These are phyloP conservation scores for Aspergillus kassunensis DNA, from an alignment of 495 filamentous ascomycete species.

Conservation along the genomic window DNA sequence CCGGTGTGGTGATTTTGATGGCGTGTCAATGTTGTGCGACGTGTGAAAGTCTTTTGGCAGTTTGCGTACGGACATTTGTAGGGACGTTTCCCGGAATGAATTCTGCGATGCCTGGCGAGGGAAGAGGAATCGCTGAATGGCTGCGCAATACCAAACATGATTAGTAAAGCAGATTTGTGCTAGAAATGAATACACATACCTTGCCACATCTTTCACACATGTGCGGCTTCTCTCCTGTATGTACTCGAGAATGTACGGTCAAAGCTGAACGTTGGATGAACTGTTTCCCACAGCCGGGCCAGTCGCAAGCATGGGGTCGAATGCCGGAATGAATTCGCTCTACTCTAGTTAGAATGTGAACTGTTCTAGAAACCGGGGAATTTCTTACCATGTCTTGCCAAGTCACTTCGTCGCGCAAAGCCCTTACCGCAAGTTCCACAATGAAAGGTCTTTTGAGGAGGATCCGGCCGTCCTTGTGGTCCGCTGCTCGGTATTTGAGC, in stretches of 20 bases:
- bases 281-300: constrained; percentile 84
- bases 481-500: constrained; percentile 32
- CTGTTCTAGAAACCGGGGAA: background rate
- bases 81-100: constrained; percentile 92
- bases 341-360: constrained; percentile 30
- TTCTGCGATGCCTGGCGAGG: constrained; percentile 85
- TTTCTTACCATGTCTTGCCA: constrained; percentile 84
- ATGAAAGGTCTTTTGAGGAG: constrained; percentile 77
- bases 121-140: constrained; percentile 99
- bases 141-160: constrained; percentile 37
- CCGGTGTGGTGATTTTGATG: constrained; percentile 96
- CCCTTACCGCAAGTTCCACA: constrained; percentile 88
- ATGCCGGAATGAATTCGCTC: constrained; percentile 94
- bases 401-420: constrained; percentile 90
- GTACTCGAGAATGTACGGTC: constrained; percentile 91
- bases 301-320: constrained; percentile 89
- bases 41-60: constrained; percentile 97
- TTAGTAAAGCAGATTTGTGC: background rate
- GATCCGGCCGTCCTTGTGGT: constrained; percentile 46
- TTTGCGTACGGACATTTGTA: constrained; percentile 98
- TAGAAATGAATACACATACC: constrained; percentile 46
- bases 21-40: constrained; percentile 88
- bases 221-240: constrained; percentile 97
- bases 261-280: constrained; percentile 98
- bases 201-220: constrained; percentile 97